Conservation (phyloP, 495 filamentous ascomycete genomes). For the Trichoderma asperelloides region DNA sequence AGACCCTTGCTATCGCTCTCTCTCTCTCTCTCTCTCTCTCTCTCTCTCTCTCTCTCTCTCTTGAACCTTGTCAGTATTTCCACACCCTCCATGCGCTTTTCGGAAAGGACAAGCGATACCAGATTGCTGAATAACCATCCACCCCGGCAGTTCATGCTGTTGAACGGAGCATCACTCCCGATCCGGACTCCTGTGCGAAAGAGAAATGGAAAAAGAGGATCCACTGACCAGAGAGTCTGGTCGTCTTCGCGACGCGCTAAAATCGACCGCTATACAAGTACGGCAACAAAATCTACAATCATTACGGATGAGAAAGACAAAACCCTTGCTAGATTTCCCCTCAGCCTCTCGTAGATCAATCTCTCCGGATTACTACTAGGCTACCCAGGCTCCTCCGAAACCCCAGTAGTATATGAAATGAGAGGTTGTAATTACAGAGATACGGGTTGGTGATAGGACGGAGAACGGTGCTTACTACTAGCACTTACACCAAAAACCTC, state of each 20-base stretch:
- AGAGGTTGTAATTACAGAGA: background rate
- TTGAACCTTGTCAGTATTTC: background rate
- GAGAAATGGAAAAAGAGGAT: no score
- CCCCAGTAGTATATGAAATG: background rate
- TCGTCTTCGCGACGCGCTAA: background rate
- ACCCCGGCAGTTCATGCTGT: background rate
- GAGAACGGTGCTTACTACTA: background rate
- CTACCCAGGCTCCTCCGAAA: background rate
- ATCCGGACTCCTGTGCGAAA: background rate
- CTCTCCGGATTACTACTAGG: background rate
- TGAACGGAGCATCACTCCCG: background rate
- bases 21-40: background rate
- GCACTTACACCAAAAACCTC: background rate
- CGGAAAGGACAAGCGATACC: background rate
- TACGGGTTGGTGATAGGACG: background rate
- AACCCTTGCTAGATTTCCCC: background rate
- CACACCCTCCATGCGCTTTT: background rate
- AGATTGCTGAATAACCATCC: background rate
- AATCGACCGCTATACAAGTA: background rate
- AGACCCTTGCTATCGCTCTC: background rate
- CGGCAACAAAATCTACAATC: background rate
- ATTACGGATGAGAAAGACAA: background rate
- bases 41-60: background rate
- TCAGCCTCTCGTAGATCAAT: background rate
- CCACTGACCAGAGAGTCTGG: no score